phyloP scores from a whole-genome alignment of 2,329 filamentous ascomycete genomes.

The Ophiostoma quercus region DNA sequence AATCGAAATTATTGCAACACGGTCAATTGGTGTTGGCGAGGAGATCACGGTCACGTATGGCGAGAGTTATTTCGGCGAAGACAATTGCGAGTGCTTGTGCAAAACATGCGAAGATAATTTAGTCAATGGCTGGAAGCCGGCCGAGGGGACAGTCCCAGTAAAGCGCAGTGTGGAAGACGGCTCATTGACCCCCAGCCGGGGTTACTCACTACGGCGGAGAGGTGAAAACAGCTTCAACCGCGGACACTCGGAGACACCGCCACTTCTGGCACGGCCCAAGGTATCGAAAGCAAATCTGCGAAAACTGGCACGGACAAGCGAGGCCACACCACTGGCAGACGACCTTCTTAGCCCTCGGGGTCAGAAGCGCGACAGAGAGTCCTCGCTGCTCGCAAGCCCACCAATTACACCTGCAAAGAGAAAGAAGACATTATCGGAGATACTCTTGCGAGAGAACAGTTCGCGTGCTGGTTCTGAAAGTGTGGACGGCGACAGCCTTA shows the following conservation, averaged over 20 bases:
- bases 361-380: conserved; percentile 39
- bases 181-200: conserved; percentile 35
- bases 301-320: conserved; percentile 15
- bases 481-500: not conserved
- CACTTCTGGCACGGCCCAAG: conserved; percentile 50
- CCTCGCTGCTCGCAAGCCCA: conserved; percentile 47
- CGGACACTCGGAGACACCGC: conserved; percentile 50
- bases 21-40: conserved; percentile 77
- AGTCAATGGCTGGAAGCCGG: conserved; percentile 75
- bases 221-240: conserved; percentile 45
- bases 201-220: conserved; percentile 53
- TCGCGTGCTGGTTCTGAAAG: conserved; percentile 33
- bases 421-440: conserved; percentile 35
- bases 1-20: conserved; percentile 82
- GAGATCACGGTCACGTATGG: conserved; percentile 97
- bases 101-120: conserved; percentile 71
- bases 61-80: conserved; percentile 89
- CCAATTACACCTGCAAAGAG: conserved; percentile 53
- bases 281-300: conserved; percentile 39
- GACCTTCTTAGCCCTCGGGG: conserved; percentile 23
- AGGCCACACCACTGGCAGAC: conserved; percentile 16
- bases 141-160: conserved; percentile 44
- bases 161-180: conserved; percentile 52
- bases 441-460: conserved; percentile 29
- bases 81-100: conserved; percentile 94